phyloP scores from a whole-genome alignment of 805 yeast genomes.

The Schwanniomyces occidentalis region DNA sequence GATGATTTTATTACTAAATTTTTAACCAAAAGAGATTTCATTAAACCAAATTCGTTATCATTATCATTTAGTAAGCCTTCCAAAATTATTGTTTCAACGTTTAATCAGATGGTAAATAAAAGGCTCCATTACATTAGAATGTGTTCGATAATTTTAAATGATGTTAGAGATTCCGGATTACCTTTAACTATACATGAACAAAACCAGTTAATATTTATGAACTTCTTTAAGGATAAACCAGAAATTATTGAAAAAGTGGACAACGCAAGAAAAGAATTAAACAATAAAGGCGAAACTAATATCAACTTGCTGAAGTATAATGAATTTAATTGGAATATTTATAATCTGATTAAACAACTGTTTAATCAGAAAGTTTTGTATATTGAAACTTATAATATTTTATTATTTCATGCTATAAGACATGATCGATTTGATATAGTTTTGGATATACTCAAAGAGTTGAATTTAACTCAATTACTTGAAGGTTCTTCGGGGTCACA shows the following conservation, averaged over 20 bases:
- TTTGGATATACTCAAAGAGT: constrained; percentile 18
- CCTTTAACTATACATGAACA: constrained; percentile 33
- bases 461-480: constrained; percentile 6
- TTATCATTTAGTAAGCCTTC: background rate
- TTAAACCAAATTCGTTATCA: constrained; percentile 23
- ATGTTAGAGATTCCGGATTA: constrained; percentile 22
- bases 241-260: constrained; percentile 18
- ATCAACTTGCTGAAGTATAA: constrained; percentile 4
- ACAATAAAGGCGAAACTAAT: constrained; percentile 1
- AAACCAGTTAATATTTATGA: constrained; percentile 24
- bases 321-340: constrained; percentile 21
- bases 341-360: constrained; percentile 16
- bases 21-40: constrained; percentile 22
- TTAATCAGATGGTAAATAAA: constrained; percentile 16
- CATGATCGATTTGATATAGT: constrained; percentile 23
- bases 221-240: constrained; percentile 31
- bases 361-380: constrained; percentile 9
- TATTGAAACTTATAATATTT: constrained; percentile 22
- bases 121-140: constrained; percentile 20
- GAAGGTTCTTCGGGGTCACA: background rate
- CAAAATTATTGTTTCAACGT: constrained; percentile 11
- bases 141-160: constrained; percentile 26
- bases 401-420: constrained; percentile 30
- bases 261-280: constrained; percentile 5
- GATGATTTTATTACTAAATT: constrained; percentile 27